Base-by-base conservation (phyloP, 768 basidiomycete species). In the Mycena kentingensis region DNA sequence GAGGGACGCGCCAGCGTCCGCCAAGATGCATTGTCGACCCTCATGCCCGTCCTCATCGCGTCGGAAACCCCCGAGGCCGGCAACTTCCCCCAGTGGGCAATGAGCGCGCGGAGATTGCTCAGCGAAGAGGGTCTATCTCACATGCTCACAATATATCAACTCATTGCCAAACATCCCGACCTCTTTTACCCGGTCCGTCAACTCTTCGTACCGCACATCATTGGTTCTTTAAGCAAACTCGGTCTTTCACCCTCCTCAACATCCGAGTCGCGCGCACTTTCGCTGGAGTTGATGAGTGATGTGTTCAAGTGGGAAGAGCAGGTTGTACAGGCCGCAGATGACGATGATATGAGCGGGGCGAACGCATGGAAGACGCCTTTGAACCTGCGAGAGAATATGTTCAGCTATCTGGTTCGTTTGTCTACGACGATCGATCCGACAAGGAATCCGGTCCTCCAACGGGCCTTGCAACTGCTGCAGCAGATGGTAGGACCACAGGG, bases 271-370 rank as follows among this genome's bases (percentile, higher is more conserved):
- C 84, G 93, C n/a, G 71, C 85, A 19, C 73, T 98, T 35, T 91
- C 93, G 19, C 81, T 98, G 51, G 97, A 99, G 54, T 82, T 95
- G 29, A 77, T 95, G 13, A 93, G 97, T 66, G 84, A 94, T 34
- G 88, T 99, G 29, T 91, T 93, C 64, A 81, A 85, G 35, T 99
- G 97, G 97, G 97, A 98, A 67, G 85, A 90, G 69, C 81, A 80
- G 69, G 77, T 77, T 53, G 71, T 63, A 7, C 68, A 74, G 53
- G 63, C 67, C 7, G 44, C 57, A 1, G 69, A 67, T 48, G 44
- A 58, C 4, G 64, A 59, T 35, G 51, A 62, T 35, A 50, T 37
- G 24, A 12, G 51, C 49, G 45, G 37, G 34, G 70, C 70, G 39
- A 55, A 65, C 39, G 49, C 64, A 29, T 95, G 93, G 91, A 68